A percentile compares a stretch with the other conserved stretches of the same genome.
These are phyloP conservation scores for Pseudozyma flocculosa DNA, from an alignment of 1,284 basidiomycete species.

Conservation along the genomic window DNA sequence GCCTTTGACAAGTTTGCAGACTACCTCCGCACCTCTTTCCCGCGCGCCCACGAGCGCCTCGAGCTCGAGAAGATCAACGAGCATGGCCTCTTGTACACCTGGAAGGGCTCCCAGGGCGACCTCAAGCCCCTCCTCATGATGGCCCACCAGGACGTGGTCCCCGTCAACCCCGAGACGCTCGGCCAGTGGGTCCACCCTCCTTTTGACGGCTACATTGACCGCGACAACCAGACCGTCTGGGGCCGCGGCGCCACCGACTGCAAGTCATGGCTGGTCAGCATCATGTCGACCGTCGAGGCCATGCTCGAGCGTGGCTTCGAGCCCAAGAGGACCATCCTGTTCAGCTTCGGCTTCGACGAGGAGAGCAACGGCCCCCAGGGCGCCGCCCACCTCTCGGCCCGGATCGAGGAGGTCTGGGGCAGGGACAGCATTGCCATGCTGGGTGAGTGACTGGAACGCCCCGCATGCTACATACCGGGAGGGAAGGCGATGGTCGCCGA, in stretches of 20 bases:
- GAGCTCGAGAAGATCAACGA: constrained; percentile 63
- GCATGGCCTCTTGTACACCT: constrained; percentile 69
- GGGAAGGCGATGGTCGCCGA: too few species aligned
- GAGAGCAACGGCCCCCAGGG: constrained; percentile 60
- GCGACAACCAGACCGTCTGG: constrained; percentile 61
- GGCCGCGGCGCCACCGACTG: constrained; percentile 57
- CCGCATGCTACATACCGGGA: too few species aligned
- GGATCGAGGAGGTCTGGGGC: constrained; percentile 42
- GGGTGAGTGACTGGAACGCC: background rate
- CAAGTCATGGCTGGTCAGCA: constrained; percentile 61
- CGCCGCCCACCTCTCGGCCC: constrained; percentile 36
- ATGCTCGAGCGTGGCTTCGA: constrained; percentile 59
- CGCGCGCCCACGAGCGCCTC: constrained; percentile 30
- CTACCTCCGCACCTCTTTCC: constrained; percentile 37
- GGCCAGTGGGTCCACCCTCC: constrained; percentile 63
- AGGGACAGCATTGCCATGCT: constrained; percentile 45
- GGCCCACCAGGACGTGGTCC: constrained; percentile 63
- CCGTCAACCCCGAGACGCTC: constrained; percentile 62
- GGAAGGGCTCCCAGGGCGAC: constrained; percentile 65
- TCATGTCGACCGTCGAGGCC: constrained; percentile 62
- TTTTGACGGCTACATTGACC: constrained; percentile 61
- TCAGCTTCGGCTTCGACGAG: constrained; percentile 73
- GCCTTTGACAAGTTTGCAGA: constrained; percentile 39
- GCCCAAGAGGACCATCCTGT: constrained; percentile 62
- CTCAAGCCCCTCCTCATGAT: constrained; percentile 70